Base-by-base conservation (phyloP, 2,329 filamentous ascomycete species). In the Fusarium oligoseptatum region DNA sequence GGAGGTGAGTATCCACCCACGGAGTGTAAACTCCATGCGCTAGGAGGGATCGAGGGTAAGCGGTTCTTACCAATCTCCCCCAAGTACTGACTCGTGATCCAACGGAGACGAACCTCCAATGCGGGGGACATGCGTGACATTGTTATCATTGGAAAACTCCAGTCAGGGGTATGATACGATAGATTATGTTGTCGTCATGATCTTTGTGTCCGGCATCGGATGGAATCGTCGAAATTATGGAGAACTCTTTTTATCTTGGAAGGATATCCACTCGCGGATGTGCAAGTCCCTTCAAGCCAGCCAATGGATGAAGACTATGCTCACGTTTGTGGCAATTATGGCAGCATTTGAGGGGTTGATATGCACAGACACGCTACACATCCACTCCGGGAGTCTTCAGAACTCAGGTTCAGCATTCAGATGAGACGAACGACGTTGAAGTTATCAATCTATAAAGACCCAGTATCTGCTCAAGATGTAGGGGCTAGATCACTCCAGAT, bases 91-190 rank as follows among this genome's bases (percentile, higher is more conserved):
- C 50, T 55, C 29, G 27, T n/a, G 50, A 55, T 55, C 17, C 9
- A 55, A 55, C 50, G 50, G 50, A 55, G 50, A 55, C 50, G 50
- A 32, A 2, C 50, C 50, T 55, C 50, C 50, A 55, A 55, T 55
- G 50, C 27, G 50, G 50, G 50, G 50, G 12, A 32, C 15, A 48
- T 48, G 27, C 50, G 10, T 55, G 24, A 20, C 50, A 48, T 55
- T 55, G 50, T 20, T 55, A 55, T 55, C 50, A 9, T n/a, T 2
- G 27, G 50, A 6, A 29, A 55, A 32, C 17, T 32, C 9, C 6
- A 32, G 24, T 14, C 10, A 55, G 29, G 50, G 22, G 14, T 4
- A 55, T 55, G 27, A 32, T 20, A 55, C 11, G 50, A 55, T 55
- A 32, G 27, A 55, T 55, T 17, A 32, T 20, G 27, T 32, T n/a